Evolutionary conservation across 2,329 filamentous ascomycete species (phyloP).

Genomic region (Monilinia aucupariae): DNA sequence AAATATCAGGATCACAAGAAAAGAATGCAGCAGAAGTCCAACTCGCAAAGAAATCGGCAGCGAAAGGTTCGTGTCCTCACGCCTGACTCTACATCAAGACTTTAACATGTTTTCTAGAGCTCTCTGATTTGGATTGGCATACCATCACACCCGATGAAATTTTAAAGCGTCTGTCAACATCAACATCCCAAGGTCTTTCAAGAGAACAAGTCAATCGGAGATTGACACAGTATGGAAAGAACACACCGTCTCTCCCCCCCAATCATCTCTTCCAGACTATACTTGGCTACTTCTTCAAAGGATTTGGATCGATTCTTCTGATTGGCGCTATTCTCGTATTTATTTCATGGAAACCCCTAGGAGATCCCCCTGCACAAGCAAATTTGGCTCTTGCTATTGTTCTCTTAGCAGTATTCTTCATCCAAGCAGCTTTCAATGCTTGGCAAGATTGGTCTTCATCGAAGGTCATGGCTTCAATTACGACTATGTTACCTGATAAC

Average conservation of each 20-base stretch:
- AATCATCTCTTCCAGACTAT: not conserved
- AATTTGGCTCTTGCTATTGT: slow-evolving; percentile 71
- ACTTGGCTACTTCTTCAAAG: slow-evolving; percentile 67
- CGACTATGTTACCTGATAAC: slow-evolving; percentile 69
- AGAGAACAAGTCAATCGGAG: slow-evolving; percentile 50
- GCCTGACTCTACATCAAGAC: not conserved
- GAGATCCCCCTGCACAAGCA: slow-evolving; percentile 60
- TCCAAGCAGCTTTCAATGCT: slow-evolving; percentile 62
- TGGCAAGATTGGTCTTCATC: slow-evolving; percentile 71
- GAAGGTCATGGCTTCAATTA: slow-evolving; percentile 70
- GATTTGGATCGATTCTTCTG: slow-evolving; percentile 67
- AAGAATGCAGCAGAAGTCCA: slow-evolving; percentile 39
- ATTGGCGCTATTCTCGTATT: slow-evolving; percentile 65
- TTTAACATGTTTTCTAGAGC: slow-evolving; percentile 20
- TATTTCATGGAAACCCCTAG: slow-evolving; percentile 68
- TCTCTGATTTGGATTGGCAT: slow-evolving; percentile 63
- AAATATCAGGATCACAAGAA: slow-evolving; percentile 49
- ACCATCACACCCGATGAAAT: slow-evolving; percentile 51
- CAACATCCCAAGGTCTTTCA: slow-evolving; percentile 52
- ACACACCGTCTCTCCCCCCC: slow-evolving; percentile 59
- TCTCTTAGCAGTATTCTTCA: slow-evolving; percentile 60
- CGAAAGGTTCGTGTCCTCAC: slow-evolving; percentile 38
- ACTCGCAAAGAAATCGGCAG: slow-evolving; percentile 40
- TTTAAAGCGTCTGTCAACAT: slow-evolving; percentile 51
- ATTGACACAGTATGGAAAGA: slow-evolving; percentile 55